Percentiles rank a stretch among this genome's conserved stretches.
Evolutionary conservation across 352 stramenopile genomes (phyloP).

Genomic region (Globisporangium middletonii): DNA sequence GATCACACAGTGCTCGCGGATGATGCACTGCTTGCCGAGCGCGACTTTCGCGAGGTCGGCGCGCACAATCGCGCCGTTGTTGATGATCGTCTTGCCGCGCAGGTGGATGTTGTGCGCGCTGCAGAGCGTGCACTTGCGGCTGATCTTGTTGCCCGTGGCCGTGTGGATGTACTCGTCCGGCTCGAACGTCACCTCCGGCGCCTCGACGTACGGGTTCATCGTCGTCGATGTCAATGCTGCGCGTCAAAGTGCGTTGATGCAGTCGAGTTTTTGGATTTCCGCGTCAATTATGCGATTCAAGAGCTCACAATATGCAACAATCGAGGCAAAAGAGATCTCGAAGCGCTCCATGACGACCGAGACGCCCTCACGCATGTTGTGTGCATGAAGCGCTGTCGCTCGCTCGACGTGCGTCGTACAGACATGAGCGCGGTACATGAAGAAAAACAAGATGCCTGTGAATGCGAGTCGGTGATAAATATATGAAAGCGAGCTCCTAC

Average conservation of each 20-base stretch:
- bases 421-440: too few relatives aligned
- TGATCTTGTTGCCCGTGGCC: slow-evolving; percentile 67
- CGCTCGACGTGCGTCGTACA: too few relatives aligned
- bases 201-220: slow-evolving; percentile 61
- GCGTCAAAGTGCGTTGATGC: neutral
- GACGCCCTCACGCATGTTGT: too few relatives aligned
- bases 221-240: neutral
- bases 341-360: too few relatives aligned
- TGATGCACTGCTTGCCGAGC: slow-evolving; percentile 76
- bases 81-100: slow-evolving; percentile 76
- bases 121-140: slow-evolving; percentile 52
- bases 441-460: too few relatives aligned
- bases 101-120: slow-evolving; percentile 71
- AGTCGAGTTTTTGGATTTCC: too few relatives aligned
- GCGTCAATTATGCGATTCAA: too few relatives aligned
- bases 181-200: slow-evolving; percentile 42
- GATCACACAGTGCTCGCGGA: slow-evolving; percentile 63
- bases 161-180: slow-evolving; percentile 62
- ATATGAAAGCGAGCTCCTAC: too few relatives aligned
- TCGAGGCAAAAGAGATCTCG: too few relatives aligned
- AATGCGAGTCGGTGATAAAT: too few relatives aligned
- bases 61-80: slow-evolving; percentile 62
- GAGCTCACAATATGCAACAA: too few relatives aligned
- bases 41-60: slow-evolving; percentile 81
- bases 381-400: too few relatives aligned